Conservation (phyloP, 257 asterid genomes). For the Lantana camara region DNA sequence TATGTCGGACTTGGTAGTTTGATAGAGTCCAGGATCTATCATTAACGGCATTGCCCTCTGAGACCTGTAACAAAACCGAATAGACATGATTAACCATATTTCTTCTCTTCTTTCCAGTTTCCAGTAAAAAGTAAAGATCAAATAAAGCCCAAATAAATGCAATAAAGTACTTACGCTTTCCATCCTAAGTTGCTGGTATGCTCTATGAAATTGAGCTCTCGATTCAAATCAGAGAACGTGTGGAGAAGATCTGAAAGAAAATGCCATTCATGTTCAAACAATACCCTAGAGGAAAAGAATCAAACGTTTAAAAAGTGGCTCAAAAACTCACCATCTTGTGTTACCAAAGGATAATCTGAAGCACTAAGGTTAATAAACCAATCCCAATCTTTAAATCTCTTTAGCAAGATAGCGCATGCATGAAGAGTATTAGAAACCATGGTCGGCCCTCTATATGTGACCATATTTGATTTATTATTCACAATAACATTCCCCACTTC, state of each 20-base stretch:
- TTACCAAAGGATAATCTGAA: conserved; percentile 98
- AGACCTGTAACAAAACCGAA: conserved; percentile 39
- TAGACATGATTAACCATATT: conserved; percentile 16
- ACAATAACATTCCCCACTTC: conserved; percentile 73
- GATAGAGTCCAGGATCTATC: conserved; percentile 81
- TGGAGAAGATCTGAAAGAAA: conserved; percentile 71
- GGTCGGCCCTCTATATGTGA: conserved; percentile 94
- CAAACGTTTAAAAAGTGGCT: neutral
- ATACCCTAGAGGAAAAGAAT: no score
- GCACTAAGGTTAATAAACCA: conserved; percentile 99
- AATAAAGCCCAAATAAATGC: neutral
- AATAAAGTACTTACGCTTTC: conserved; percentile 66
- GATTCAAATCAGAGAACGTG: conserved; percentile 50
- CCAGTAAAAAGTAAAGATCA: no score
- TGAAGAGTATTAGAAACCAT: conserved; percentile 97
- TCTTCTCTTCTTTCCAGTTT: neutral
- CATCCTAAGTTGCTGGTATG: conserved; percentile 75
- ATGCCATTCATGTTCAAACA: conserved; percentile 9
- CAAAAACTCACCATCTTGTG: conserved; percentile 85
- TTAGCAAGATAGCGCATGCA: conserved; percentile 88
- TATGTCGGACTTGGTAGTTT: conserved; percentile 61
- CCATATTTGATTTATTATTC: conserved; percentile 81
- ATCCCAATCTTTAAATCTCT: conserved; percentile 81
- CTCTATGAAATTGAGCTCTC: conserved; percentile 66
- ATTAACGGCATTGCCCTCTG: conserved; percentile 82